phyloP scores from a whole-genome alignment of 495 filamentous ascomycete genomes.

The Talaromyces nanjingensis region DNA sequence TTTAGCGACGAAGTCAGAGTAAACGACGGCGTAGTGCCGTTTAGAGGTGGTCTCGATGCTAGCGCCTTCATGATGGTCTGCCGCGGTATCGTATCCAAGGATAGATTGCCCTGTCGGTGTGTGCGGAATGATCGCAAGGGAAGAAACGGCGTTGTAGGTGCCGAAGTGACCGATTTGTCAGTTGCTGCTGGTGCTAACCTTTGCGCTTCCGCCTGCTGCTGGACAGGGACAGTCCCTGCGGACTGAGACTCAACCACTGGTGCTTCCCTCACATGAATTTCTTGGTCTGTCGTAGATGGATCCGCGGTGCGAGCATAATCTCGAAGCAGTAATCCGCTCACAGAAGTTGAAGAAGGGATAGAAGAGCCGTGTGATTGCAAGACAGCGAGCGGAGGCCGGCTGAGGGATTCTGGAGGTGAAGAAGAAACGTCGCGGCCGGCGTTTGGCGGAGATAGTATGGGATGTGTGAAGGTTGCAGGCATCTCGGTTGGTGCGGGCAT shows the following conservation, averaged over 20 bases:
- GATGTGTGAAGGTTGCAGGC: constrained; percentile 8
- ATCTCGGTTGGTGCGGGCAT: constrained; percentile 5
- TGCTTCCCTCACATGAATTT: constrained; percentile 22
- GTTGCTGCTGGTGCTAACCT: constrained; percentile 20
- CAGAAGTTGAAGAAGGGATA: constrained; percentile 2
- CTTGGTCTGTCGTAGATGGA: constrained; percentile 29
- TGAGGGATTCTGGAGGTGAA: not conserved
- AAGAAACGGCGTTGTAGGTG: constrained; percentile 32
- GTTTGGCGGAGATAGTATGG: constrained; percentile 11
- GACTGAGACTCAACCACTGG: constrained; percentile 4
- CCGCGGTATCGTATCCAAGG: constrained; percentile 66
- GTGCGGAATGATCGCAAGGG: constrained; percentile 34
- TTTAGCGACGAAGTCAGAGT: constrained; percentile 43
- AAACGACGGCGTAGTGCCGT: constrained; percentile 45
- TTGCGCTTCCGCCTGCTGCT: constrained; percentile 9
- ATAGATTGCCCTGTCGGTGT: constrained; percentile 56
- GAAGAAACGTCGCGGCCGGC: constrained; percentile 6
- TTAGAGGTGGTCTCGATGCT: constrained; percentile 59
- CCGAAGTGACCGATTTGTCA: constrained; percentile 20
- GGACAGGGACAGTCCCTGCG: not conserved
- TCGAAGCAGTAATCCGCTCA: constrained; percentile 34
- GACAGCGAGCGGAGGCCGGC: not conserved
- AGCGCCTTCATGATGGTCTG: constrained; percentile 88
- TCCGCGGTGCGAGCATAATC: constrained; percentile 40
- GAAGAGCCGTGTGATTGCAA: constrained; percentile 4